phyloP scores from a whole-genome alignment of 441 rosid genomes.

The Metrosideros polymorpha region DNA sequence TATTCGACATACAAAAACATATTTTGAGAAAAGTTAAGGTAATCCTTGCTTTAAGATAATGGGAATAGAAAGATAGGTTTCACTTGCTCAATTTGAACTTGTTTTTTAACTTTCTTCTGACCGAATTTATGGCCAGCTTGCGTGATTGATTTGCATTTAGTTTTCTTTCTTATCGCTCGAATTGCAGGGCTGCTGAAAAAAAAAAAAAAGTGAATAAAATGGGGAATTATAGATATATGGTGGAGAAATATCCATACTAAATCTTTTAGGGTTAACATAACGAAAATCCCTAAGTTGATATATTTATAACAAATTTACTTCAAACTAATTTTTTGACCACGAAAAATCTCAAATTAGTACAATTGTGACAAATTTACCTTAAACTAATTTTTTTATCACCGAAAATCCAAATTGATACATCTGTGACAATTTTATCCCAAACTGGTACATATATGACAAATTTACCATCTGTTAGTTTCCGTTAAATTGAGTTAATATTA shows the following conservation, averaged over 20 bases:
- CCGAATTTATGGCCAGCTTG: not conserved
- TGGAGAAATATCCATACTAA: not conserved
- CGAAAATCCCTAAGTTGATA: too few species aligned
- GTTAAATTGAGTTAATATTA: too few species aligned
- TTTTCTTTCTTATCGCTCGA: not conserved
- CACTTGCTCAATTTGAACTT: not conserved
- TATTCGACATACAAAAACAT: not conserved
- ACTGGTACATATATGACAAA: too few species aligned
- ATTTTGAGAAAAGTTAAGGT: not conserved
- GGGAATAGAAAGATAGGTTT: not conserved
- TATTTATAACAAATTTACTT: too few species aligned
- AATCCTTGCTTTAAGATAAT: not conserved
- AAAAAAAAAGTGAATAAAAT: not conserved
- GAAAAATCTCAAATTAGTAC: too few species aligned
- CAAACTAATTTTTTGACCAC: too few species aligned
- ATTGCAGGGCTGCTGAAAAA: not conserved
- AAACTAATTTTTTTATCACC: too few species aligned
- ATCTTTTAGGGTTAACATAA: too few species aligned
- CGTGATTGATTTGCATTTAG: not conserved
- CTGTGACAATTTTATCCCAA: too few species aligned
- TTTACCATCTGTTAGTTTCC: too few species aligned
- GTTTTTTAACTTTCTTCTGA: not conserved
- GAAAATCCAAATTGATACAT: too few species aligned
- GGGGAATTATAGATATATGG: not conserved
- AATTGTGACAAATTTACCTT: too few species aligned